Evolutionary conservation across 352 stramenopile species (phyloP).

Genomic region (Globisporangium spiculum): DNA sequence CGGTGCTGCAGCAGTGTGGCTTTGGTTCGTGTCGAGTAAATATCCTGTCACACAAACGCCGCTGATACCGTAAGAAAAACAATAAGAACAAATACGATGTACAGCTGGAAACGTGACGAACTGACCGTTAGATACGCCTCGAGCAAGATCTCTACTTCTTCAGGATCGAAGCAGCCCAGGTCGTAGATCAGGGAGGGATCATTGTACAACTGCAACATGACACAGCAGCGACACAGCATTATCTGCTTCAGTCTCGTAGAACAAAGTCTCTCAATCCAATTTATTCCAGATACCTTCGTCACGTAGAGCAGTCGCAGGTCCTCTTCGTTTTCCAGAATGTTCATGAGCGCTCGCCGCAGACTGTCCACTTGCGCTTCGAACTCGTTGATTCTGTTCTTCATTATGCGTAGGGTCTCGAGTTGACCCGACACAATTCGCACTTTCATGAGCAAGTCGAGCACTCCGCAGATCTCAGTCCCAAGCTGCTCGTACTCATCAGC

Average conservation of each 20-base stretch:
- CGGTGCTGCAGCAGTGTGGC: slow-evolving; percentile 58
- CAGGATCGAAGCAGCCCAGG: slow-evolving; percentile 12
- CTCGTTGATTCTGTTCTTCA: slow-evolving; percentile 73
- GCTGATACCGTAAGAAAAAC: not conserved
- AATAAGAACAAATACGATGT: not conserved
- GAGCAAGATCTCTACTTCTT: slow-evolving; percentile 15
- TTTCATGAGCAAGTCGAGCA: slow-evolving; percentile 49
- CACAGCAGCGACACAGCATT: not conserved
- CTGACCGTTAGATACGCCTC: slow-evolving; percentile 15
- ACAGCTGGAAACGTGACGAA: not conserved
- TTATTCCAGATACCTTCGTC: slow-evolving; percentile 17
- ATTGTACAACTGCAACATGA: slow-evolving; percentile 41
- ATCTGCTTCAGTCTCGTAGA: not conserved
- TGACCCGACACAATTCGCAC: slow-evolving; percentile 44
- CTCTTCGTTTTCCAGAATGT: slow-evolving; percentile 66
- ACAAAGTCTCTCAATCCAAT: too few relatives aligned
- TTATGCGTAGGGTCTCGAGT: slow-evolving; percentile 56
- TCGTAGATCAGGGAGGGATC: slow-evolving; percentile 14
- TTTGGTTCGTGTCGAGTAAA: slow-evolving; percentile 68
- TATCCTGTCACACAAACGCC: slow-evolving; percentile 28
- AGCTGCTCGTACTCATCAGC: slow-evolving; percentile 11
- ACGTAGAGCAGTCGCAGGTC: slow-evolving; percentile 60
- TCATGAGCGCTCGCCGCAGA: slow-evolving; percentile 60
- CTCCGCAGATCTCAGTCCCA: not conserved
- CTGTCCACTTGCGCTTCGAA: slow-evolving; percentile 68